Conservation (phyloP, 805 yeast species). For the Lipomyces anomalus region DNA sequence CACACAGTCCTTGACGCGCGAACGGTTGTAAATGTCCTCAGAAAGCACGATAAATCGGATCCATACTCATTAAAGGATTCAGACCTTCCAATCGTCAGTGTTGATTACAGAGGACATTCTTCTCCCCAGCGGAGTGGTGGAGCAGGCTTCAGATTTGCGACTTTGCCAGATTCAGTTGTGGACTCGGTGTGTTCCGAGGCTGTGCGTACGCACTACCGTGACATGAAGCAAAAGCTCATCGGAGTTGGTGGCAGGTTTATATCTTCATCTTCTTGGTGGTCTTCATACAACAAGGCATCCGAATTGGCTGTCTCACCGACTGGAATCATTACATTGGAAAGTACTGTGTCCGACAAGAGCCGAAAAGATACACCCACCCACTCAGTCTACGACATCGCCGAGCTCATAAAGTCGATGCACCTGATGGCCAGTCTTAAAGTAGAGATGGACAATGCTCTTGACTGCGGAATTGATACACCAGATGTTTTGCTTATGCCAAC, state of each 20-base stretch:
- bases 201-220: too few species aligned
- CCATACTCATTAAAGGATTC: conserved; percentile 10
- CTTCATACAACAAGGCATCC: not conserved
- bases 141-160: not conserved
- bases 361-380: not conserved
- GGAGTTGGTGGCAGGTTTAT: not conserved
- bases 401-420: not conserved
- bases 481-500: conserved; percentile 14
- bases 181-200: not conserved
- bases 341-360: not conserved
- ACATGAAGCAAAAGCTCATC: too few species aligned
- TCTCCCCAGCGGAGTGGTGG: too few species aligned
- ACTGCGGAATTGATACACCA: conserved; percentile 19
- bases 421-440: conserved; percentile 1
- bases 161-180: not conserved
- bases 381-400: not conserved
- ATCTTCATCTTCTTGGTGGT: not conserved
- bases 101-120: conserved; percentile 23
- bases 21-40: conserved; percentile 6
- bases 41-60: not conserved
- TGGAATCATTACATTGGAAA: not conserved
- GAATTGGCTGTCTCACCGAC: not conserved
- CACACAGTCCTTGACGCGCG: conserved; percentile 19
- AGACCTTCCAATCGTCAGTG: conserved; percentile 18
- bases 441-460: conserved; percentile 6